Conservation (phyloP, 2,329 filamentous ascomycete species). For the Aureobasidium sp. region DNA sequence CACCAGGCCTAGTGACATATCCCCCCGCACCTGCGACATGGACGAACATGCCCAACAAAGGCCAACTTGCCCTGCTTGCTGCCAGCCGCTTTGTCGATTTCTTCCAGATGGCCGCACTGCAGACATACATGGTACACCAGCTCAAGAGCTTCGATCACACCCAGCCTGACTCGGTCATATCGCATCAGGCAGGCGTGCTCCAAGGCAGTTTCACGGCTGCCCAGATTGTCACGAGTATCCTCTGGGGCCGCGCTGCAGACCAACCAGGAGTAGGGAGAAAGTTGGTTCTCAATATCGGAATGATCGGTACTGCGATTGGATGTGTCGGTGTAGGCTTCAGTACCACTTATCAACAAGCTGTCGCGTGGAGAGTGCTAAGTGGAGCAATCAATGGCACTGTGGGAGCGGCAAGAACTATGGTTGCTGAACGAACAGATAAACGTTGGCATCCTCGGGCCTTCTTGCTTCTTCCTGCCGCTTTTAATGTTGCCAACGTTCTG, state of each 20-base stretch:
- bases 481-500: slow-evolving; percentile 46
- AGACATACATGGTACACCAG: slow-evolving; percentile 51
- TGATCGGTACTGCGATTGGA: slow-evolving; percentile 42
- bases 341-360: slow-evolving; percentile 43
- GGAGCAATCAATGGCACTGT: slow-evolving; percentile 48
- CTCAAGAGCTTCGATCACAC: slow-evolving; percentile 44
- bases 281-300: slow-evolving; percentile 42
- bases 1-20: slow-evolving; percentile 20
- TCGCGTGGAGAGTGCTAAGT: slow-evolving; percentile 43
- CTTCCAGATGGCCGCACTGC: slow-evolving; percentile 48
- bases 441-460: slow-evolving; percentile 46
- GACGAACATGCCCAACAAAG: slow-evolving; percentile 45
- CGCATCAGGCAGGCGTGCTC: slow-evolving; percentile 46
- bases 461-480: slow-evolving; percentile 43
- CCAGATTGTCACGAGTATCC: slow-evolving; percentile 46
- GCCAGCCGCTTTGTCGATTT: slow-evolving; percentile 49
- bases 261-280: slow-evolving; percentile 50
- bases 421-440: slow-evolving; percentile 44
- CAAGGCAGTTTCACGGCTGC: slow-evolving; percentile 47
- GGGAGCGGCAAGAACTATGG: slow-evolving; percentile 46
- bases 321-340: slow-evolving; percentile 46
- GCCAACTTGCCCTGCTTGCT: slow-evolving; percentile 43
- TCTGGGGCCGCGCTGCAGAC: slow-evolving; percentile 47
- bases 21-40: slow-evolving; percentile 37
- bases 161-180: slow-evolving; percentile 53